Conservation (phyloP, 2,329 filamentous ascomycete species). For the Apiospora phragmitis region DNA sequence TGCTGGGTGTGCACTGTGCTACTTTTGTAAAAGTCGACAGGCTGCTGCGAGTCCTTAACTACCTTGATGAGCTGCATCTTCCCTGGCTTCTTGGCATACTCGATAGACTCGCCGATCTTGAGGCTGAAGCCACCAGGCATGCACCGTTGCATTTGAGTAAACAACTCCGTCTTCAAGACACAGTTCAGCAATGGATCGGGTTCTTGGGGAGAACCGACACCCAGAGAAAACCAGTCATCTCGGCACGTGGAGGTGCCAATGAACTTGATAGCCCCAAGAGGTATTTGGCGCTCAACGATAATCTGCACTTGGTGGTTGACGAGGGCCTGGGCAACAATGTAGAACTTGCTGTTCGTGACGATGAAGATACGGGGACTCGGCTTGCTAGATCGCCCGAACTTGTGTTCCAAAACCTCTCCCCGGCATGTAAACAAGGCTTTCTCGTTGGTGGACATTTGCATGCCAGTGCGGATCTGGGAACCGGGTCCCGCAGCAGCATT, state of each 20-base stretch:
- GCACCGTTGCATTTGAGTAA: slow-evolving; percentile 82
- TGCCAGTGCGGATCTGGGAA: slow-evolving; percentile 74
- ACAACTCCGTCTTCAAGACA: slow-evolving; percentile 94
- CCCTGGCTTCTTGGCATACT: slow-evolving; percentile 97
- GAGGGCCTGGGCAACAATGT: slow-evolving; percentile 82
- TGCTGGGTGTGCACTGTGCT: slow-evolving; percentile 82
- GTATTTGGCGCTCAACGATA: slow-evolving; percentile 75
- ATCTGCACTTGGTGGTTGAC: slow-evolving; percentile 83
- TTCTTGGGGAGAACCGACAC: slow-evolving; percentile 86
- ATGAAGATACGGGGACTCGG: slow-evolving; percentile 82
- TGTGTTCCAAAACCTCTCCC: slow-evolving; percentile 85
- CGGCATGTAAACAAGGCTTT: slow-evolving; percentile 85
- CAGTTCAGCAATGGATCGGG: slow-evolving; percentile 93
- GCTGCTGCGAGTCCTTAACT: slow-evolving; percentile 77
- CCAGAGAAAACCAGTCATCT: slow-evolving; percentile 96
- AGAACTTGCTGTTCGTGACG: slow-evolving; percentile 83
- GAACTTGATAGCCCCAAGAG: slow-evolving; percentile 86
- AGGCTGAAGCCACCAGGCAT: slow-evolving; percentile 81
- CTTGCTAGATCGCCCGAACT: slow-evolving; percentile 96
- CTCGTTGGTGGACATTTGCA: slow-evolving; percentile 72
- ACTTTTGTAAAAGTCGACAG: slow-evolving; percentile 90
- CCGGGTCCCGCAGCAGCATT: slow-evolving; percentile 79
- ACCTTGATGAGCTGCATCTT: slow-evolving; percentile 90
- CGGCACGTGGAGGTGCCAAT: slow-evolving; percentile 77
- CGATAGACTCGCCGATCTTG: slow-evolving; percentile 80